These are phyloP conservation scores for Clonostachys chloroleuca DNA, from an alignment of 2,329 filamentous ascomycete species.

Conservation along the genomic window DNA sequence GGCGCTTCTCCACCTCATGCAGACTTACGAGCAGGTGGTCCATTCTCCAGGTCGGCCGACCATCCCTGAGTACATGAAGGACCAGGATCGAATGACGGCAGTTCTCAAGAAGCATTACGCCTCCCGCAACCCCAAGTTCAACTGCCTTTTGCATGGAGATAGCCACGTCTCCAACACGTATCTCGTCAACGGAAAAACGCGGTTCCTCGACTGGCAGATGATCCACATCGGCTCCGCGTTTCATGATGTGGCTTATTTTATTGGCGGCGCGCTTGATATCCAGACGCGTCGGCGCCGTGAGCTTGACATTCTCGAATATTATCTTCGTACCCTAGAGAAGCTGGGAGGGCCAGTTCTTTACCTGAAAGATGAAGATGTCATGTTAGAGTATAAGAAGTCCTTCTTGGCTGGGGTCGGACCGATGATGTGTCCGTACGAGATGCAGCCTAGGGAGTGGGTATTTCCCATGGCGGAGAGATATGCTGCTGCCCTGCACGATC, in stretches of 20 bases:
- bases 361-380: conserved; percentile 15
- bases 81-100: conserved; percentile 17
- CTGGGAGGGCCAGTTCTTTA: conserved; percentile 16
- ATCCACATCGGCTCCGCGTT: conserved; percentile 25
- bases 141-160: conserved; percentile 34
- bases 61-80: conserved; percentile 13
- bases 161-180: conserved; percentile 31
- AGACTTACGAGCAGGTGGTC: conserved; percentile 1
- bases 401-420: conserved; percentile 17
- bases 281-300: conserved; percentile 25
- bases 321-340: conserved; percentile 15
- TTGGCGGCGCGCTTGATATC: conserved; percentile 20
- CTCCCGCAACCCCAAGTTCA: conserved; percentile 27
- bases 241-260: conserved; percentile 28
- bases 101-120: conserved; percentile 22
- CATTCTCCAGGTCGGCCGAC: background rate
- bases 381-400: conserved; percentile 17
- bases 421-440: conserved; percentile 12
- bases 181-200: conserved; percentile 12
- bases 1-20: background rate
- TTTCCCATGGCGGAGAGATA: conserved; percentile 2
- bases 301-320: conserved; percentile 23
- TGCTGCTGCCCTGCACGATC: conserved; percentile 1
- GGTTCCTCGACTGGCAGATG: conserved; percentile 29
- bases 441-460: conserved; percentile 2